Base-by-base conservation (phyloP, 768 basidiomycete species). In the Lentinula sp. region DNA sequence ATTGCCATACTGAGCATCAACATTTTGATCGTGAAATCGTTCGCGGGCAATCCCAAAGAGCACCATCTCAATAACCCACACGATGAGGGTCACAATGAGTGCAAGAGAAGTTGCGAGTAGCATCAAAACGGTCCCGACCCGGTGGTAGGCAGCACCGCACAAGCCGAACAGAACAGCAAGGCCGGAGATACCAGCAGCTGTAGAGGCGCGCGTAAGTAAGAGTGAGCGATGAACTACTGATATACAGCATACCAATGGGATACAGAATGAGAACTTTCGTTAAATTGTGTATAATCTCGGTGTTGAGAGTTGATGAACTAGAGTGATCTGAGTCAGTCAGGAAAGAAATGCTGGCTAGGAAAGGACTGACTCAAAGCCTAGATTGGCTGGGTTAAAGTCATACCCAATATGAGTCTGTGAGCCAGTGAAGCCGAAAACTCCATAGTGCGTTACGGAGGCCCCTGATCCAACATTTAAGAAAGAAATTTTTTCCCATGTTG, bases 381-480 rank as follows among this genome's bases (percentile, higher is more conserved):
- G 61, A 34, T 57, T 54, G 11, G 45, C 42, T 15, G 67, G 46
- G 16, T 64, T 60, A 18, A 85, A 79, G 56, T 70, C 64, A 61
- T 91, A 94, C 16, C 92, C 92, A 58, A 93, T 72, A 18, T 70
- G 67, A 3, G 73, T 69, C 18, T 68, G 51, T 16, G 81, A 82
- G 16, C 86, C 87, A 13, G 88, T 89, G 72, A 78, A 85, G 3
- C 91, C 91, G 68, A 91, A 91, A n/a, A 87, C 82, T 65, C 92
- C 92, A 66, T 86, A 93, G 62, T 79, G 79, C 60, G 74, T 75
- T 66, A 74, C 62, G 13, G 55, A n/a, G 23, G 70, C 69, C 4
- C 73, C 76, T 10, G 69, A 63, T 7, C 74, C 74, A 23, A 83
- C 83, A 57, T 83, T 73, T 45, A 94, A 78, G 76, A 90, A 92